A percentile compares a stretch with the other conserved stretches of the same genome.
phyloP scores from a whole-genome alignment of 2,329 filamentous ascomycete genomes.

The Cladosporium sp. region DNA sequence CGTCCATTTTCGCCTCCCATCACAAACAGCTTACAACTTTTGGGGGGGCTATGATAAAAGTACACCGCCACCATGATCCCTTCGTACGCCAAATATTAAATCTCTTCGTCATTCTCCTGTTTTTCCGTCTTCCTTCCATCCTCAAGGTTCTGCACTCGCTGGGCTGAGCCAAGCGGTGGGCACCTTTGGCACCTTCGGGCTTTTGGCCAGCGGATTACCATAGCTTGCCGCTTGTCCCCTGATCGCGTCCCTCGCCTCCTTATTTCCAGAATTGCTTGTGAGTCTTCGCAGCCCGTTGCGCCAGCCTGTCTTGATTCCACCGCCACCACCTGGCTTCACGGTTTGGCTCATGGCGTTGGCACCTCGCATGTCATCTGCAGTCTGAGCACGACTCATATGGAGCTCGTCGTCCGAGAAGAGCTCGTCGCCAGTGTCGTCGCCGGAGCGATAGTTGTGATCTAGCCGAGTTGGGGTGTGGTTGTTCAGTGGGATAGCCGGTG shows the following conservation, averaged over 20 bases:
- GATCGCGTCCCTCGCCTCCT: slow-evolving; percentile 42
- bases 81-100: background rate
- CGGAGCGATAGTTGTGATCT: slow-evolving; percentile 66
- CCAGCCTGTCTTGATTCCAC: slow-evolving; percentile 47
- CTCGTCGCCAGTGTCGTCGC: slow-evolving; percentile 69
- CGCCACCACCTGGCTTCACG: background rate
- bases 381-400: slow-evolving; percentile 49
- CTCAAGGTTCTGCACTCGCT: slow-evolving; percentile 38
- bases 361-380: slow-evolving; percentile 25
- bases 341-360: slow-evolving; percentile 34
- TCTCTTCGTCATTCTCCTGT: background rate
- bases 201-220: slow-evolving; percentile 38
- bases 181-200: slow-evolving; percentile 52
- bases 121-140: background rate
- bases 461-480: slow-evolving; percentile 42
- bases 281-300: slow-evolving; percentile 63
- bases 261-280: slow-evolving; percentile 56
- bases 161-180: slow-evolving; percentile 47
- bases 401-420: slow-evolving; percentile 72
- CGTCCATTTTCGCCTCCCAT: background rate
- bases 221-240: slow-evolving; percentile 41
- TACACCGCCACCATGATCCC: background rate
- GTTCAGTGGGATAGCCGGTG: slow-evolving; percentile 58
- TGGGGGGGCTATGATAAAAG: background rate
- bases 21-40: slow-evolving; percentile 1